Base-by-base conservation (phyloP, 257 asterid species). In the Solanum sejunctum region DNA sequence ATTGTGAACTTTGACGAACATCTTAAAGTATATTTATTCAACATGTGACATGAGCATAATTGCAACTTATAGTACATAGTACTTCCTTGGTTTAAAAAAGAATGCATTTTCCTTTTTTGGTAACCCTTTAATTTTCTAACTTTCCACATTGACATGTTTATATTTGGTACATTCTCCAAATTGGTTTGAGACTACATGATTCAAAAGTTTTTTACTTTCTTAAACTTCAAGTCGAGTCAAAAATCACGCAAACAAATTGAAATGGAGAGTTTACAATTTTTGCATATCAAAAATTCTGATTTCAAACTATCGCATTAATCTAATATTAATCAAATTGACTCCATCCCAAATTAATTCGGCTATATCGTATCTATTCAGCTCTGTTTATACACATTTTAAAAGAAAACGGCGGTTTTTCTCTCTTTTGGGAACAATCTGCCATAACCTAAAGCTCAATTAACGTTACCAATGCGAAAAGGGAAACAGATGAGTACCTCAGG, bases 401-500 rank as follows among this genome's bases (percentile, higher is more conserved):
- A 17, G 20, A 26, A 58, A 58, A 9, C 21, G 28, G 6, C 32
- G 15, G 32, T 32, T 71, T 12, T 61, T 23, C 47, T 21, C 39
- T 75, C 10, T 12, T 13, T 26, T 13, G 21, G 20, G 20, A 75
- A 75, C 81, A 75, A 75, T 47, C 23, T 75, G 41, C 16, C 60
- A 75, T 1, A 47, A 75, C 13, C 58, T 47, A 47, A 75, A 21
- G n/a, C 60, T 75, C 57, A 75, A 75, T n/a, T 21, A 3, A 10
- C 41, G 6, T 21, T 21, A 47, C 3, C 20, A 45, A 21, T 47
- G 41, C 41, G 21, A 41, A 81, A 39, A 55, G 20, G 21, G 17
- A 17, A 51, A 32, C 56, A 51, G 10, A 77, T 21, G 83, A n/a
- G 85, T 84, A 93, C 98, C 98, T 92, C 95, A 41, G 98, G 97